Conservation (phyloP, 2,329 filamentous ascomycete species). For the Ceratocystis harringtonii region DNA sequence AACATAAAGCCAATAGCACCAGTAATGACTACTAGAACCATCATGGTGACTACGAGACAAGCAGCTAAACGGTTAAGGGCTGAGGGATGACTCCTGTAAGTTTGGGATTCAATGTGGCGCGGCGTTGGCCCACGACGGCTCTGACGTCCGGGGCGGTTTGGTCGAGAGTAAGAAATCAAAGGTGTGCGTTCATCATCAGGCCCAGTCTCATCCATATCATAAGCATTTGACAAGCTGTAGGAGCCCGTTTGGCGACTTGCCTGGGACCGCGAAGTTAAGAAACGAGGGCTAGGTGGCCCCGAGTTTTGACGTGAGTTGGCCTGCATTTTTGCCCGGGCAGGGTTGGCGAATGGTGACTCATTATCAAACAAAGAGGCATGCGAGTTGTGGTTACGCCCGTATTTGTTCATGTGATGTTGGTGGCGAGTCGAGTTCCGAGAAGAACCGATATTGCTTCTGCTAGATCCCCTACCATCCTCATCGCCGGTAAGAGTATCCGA, state of each 20-base stretch:
- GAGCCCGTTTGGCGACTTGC: constrained; percentile 36
- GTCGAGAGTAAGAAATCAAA: constrained; percentile 42
- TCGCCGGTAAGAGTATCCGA: constrained; percentile 38
- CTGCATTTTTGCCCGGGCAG: constrained; percentile 46
- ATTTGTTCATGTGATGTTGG: constrained; percentile 66
- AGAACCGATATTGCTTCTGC: constrained; percentile 45
- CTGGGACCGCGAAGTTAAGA: constrained; percentile 25
- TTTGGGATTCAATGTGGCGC: constrained; percentile 59
- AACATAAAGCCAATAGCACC: constrained; percentile 80
- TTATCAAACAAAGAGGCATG: constrained; percentile 61
- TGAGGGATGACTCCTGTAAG: constrained; percentile 46
- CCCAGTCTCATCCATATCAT: constrained; percentile 66
- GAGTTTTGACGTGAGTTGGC: constrained; percentile 46
- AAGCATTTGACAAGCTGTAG: constrained; percentile 46
- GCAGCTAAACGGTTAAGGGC: constrained; percentile 64
- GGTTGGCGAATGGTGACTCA: constrained; percentile 62
- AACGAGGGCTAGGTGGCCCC: constrained; percentile 55
- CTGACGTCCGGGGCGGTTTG: constrained; percentile 32
- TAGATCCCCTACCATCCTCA: constrained; percentile 51
- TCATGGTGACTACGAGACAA: constrained; percentile 67
- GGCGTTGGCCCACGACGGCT: constrained; percentile 40
- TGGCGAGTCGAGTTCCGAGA: constrained; percentile 55
- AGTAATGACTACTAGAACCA: constrained; percentile 69
- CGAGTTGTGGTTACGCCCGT: constrained; percentile 48
- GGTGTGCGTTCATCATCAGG: constrained; percentile 84